Percentiles rank a stretch among this genome's conserved stretches.
Conservation (phyloP, 2,329 filamentous ascomycete genomes). For the Cladophialophora immunda region DNA sequence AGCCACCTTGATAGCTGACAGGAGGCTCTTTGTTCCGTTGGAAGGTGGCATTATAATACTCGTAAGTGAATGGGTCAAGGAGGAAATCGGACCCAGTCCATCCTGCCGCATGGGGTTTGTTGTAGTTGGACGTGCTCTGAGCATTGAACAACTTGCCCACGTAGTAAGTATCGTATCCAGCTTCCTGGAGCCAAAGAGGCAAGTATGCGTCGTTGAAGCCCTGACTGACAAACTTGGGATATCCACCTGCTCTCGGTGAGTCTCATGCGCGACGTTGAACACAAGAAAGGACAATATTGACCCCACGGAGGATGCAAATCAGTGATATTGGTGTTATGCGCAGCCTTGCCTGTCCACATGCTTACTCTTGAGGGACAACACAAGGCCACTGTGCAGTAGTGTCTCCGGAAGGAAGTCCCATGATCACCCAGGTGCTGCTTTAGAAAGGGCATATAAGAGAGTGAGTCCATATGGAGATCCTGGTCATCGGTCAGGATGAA, state of each 20-base stretch:
- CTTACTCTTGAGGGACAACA: constrained; percentile 74
- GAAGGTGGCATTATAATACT: constrained; percentile 72
- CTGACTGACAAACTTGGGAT: constrained; percentile 61
- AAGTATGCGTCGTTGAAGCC: constrained; percentile 62
- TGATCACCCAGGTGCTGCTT: constrained; percentile 64
- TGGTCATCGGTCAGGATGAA: constrained; percentile 76
- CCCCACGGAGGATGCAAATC: constrained; percentile 56
- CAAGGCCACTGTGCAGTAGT: constrained; percentile 72
- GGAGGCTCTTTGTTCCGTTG: constrained; percentile 66
- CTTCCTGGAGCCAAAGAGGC: constrained; percentile 61
- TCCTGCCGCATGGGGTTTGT: constrained; percentile 49
- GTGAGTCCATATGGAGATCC: constrained; percentile 68
- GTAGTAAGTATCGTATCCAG: constrained; percentile 64
- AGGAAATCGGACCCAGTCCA: constrained; percentile 55
- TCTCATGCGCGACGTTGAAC: not conserved
- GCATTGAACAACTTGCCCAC: constrained; percentile 65
- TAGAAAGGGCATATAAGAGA: constrained; percentile 68
- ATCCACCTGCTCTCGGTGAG: constrained; percentile 45
- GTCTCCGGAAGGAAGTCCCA: constrained; percentile 68
- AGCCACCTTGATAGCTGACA: constrained; percentile 62
- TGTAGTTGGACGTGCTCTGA: constrained; percentile 60
- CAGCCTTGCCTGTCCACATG: constrained; percentile 71
- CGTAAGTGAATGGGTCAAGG: constrained; percentile 64
- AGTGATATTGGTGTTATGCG: constrained; percentile 77
- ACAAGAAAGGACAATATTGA: constrained; percentile 12